Evolutionary conservation across 2,329 filamentous ascomycete genomes (phyloP), one percentile per base, ranked within the genome.

Genomic region (Aspergillus sp.): DNA sequence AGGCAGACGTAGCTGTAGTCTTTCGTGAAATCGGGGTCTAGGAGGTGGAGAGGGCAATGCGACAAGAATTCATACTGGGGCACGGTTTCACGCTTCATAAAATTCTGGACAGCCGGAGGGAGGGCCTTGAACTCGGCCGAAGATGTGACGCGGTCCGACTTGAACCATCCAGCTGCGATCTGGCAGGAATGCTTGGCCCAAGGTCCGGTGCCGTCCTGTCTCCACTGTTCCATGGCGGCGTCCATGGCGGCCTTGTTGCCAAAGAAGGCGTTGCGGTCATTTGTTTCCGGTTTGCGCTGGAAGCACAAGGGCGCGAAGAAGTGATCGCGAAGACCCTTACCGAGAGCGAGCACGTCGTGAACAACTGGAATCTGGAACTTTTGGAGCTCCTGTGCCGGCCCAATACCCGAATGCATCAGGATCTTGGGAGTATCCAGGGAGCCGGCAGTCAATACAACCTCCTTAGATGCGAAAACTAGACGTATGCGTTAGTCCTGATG

Each of bases 21-120:
- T 6, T 65, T 26, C 20, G 67, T 68, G 39, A 80, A 75, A 1
- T 72, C 67, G 0, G 81, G 81, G 0, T 78, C 53, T 39, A 73
- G 66, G 36, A 66, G 77, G 62, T 82, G 81, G 4, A 79, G 63
- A 0, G 78, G 77, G 58, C 80, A 75, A 58, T 83, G 80, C 1
- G 76, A 80, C 9, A 81, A 57, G 16, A 87, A 69, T 64, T 89
- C 86, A 63, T 80, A 87, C 52, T 83, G 79, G 0, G 87, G 86
- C 2, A 88, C 77, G 0, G 82, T 85, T 14, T 79, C 75, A 20
- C 76, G 75, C 49, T 67, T 69, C 1, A 88, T 68, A 60, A 78
- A 81, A 0, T 72, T 68, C 64, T 82, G 78, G 10, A 79, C 74
- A 0, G 74, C 57, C 0, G 63, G 56, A 0, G 83, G 79, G 0